Conservation (phyloP, 768 basidiomycete species). For the Boletus eberwhitei region DNA sequence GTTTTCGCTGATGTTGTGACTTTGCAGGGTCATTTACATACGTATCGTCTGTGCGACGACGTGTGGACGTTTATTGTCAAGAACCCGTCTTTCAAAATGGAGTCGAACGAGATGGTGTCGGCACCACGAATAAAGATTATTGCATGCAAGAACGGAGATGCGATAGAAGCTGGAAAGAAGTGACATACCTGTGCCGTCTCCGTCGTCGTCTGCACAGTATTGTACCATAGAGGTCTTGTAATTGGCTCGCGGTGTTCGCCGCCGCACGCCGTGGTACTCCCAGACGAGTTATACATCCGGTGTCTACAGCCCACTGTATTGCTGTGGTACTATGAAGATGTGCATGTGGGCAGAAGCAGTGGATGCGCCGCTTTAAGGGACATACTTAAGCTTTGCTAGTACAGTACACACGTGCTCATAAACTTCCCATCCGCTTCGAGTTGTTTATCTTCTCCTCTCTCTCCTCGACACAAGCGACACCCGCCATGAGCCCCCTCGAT, state of each 20-base stretch:
- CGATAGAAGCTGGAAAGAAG: constrained; percentile 80
- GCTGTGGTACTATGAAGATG: constrained; percentile 10
- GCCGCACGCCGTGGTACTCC: neutral
- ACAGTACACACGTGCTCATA: constrained; percentile 23
- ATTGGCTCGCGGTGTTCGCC: constrained; percentile 4
- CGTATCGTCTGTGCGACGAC: constrained; percentile 91
- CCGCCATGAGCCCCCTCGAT: constrained; percentile 26
- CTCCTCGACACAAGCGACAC: constrained; percentile 16
- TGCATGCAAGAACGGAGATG: constrained; percentile 95
- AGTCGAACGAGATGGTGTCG: constrained; percentile 73
- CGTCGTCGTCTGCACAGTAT: neutral
- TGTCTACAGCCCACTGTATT: neutral
- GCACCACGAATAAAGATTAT: constrained; percentile 92
- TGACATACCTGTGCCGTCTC: constrained; percentile 28
- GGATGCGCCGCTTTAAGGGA: neutral
- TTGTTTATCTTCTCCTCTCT: constrained; percentile 7
- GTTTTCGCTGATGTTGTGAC: constrained; percentile 1
- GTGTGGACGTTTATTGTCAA: constrained; percentile 99
- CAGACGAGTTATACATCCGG: neutral
- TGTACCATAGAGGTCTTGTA: constrained; percentile 31
- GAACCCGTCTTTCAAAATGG: constrained; percentile 93
- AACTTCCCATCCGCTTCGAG: constrained; percentile 23
- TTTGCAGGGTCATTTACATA: constrained; percentile 79
- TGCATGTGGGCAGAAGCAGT: constrained; percentile 1
- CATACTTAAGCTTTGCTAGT: neutral